Evolutionary conservation across 352 stramenopile species (phyloP).

Genomic region (Pythium biforme): DNA sequence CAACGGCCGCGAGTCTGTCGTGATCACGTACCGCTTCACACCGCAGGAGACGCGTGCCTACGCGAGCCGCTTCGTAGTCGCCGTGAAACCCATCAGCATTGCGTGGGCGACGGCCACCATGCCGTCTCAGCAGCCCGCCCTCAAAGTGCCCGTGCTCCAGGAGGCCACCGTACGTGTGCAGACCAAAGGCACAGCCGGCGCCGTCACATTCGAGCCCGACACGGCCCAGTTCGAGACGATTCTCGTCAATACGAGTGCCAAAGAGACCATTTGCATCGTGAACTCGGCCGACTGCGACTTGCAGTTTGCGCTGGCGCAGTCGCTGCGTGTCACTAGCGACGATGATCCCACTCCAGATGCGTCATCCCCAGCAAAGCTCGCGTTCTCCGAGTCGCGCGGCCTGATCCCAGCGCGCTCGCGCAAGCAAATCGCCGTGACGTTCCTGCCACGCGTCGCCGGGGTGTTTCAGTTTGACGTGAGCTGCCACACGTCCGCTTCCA

Average conservation of each 20-base stretch:
- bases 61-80: constrained; percentile 57
- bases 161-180: constrained; percentile 59
- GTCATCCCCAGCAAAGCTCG: constrained; percentile 26
- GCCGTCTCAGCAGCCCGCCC: constrained; percentile 15
- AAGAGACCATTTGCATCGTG: constrained; percentile 61
- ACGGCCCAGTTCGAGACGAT: constrained; percentile 75
- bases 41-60: constrained; percentile 78
- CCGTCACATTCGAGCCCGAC: constrained; percentile 77
- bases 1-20: constrained; percentile 71
- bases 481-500: constrained; percentile 37
- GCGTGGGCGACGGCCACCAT: constrained; percentile 28
- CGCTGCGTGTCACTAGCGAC: constrained; percentile 28
- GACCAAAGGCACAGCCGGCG: constrained; percentile 69
- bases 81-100: constrained; percentile 72
- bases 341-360: neutral
- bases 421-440: constrained; percentile 79
- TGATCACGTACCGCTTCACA: constrained; percentile 76
- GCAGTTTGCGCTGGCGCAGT: constrained; percentile 44
- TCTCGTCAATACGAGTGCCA: constrained; percentile 78
- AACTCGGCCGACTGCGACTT: constrained; percentile 85
- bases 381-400: constrained; percentile 60
- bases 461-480: constrained; percentile 72
- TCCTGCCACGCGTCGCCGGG: constrained; percentile 59
- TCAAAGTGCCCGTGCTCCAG: constrained; percentile 49
- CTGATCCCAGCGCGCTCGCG: constrained; percentile 72